Conservation (phyloP, 192 early-diverging fungal genomes). For the Gigaspora rosea region DNA sequence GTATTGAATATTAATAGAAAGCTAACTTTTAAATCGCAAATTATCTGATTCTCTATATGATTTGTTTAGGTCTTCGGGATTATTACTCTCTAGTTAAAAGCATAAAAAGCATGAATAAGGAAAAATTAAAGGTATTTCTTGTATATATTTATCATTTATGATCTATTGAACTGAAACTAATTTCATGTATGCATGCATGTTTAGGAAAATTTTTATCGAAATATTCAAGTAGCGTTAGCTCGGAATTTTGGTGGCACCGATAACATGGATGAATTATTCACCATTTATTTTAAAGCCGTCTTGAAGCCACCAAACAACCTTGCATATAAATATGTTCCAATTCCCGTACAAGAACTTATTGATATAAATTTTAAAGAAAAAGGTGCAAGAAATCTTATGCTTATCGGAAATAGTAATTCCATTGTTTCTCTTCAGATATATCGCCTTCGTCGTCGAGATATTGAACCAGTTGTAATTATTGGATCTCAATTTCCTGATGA, state of each 20-base stretch:
- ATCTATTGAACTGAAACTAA: background rate
- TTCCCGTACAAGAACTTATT: constrained; percentile 8
- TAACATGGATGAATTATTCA: background rate
- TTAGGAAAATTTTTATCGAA: background rate
- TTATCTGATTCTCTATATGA: too few species aligned
- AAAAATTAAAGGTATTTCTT: too few species aligned
- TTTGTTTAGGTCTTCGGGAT: background rate
- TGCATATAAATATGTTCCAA: background rate
- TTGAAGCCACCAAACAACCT: background rate
- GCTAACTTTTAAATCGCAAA: too few species aligned
- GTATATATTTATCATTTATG: background rate
- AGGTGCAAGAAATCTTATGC: constrained; percentile 20
- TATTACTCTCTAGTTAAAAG: constrained; percentile 6
- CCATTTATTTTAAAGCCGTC: background rate
- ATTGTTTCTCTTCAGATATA: constrained; percentile 1
- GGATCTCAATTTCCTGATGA: background rate
- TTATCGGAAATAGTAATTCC: constrained; percentile 23
- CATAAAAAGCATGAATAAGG: too few species aligned
- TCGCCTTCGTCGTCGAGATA: background rate
- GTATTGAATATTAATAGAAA: too few species aligned
- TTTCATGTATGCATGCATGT: too few species aligned
- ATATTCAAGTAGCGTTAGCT: constrained; percentile 15
- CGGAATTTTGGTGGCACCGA: constrained; percentile 27
- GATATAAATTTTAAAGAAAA: constrained; percentile 2
- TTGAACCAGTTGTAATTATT: constrained; percentile 14